Conservation (phyloP, 352 stramenopile genomes). For the Pythium utonaiense region DNA sequence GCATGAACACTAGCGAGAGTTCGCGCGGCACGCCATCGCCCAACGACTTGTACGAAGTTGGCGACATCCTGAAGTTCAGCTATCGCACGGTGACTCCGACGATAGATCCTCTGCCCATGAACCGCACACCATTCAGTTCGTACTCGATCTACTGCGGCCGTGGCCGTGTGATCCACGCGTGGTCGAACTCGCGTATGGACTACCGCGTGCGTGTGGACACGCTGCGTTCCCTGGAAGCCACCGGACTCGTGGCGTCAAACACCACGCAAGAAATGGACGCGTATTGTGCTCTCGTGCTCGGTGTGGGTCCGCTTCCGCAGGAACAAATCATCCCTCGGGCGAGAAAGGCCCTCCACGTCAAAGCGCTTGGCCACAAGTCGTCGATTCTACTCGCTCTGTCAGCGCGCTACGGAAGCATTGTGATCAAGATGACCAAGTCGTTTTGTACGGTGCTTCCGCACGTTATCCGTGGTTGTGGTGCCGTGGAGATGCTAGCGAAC, state of each 20-base stretch:
- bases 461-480: constrained; percentile 8
- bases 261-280: constrained; percentile 25
- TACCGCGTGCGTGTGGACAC: constrained; percentile 40
- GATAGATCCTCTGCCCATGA: background rate
- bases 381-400: constrained; percentile 34
- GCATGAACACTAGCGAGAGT: background rate
- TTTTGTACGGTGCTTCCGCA: constrained; percentile 16
- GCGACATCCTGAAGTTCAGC: constrained; percentile 33
- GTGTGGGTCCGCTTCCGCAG: constrained; percentile 11
- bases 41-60: constrained; percentile 14
- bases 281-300: constrained; percentile 27
- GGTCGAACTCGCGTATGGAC: constrained; percentile 29
- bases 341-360: constrained; percentile 26
- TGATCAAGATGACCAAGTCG: constrained; percentile 24
- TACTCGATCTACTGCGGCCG: constrained; percentile 37
- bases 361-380: constrained; percentile 2
- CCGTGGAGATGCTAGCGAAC: background rate
- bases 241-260: constrained; percentile 20
- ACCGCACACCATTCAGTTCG: background rate
- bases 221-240: constrained; percentile 24
- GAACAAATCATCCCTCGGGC: constrained; percentile 25
- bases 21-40: background rate
- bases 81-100: background rate
- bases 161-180: constrained; percentile 39
- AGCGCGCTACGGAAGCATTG: constrained; percentile 29